A percentile compares a stretch with the other conserved stretches of the same genome.
Evolutionary conservation across 225 moss, liverwort and hornwort species (phyloP).

Genomic region (Bryoerythrophyllum caledonicum): DNA sequence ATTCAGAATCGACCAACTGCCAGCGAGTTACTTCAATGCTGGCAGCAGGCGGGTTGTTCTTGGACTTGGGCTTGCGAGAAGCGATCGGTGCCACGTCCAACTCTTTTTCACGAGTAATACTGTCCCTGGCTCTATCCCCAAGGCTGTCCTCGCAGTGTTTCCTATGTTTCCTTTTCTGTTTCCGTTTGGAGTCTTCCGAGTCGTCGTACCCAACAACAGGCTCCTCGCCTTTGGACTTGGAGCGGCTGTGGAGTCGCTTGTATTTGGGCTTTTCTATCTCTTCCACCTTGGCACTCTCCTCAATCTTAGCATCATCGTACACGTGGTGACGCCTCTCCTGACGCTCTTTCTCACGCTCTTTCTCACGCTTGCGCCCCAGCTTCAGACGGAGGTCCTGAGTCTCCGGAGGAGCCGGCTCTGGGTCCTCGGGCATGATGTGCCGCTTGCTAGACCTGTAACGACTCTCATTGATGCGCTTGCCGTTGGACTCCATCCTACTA

Average conservation of each 20-base stretch:
- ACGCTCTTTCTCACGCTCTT: slow-evolving; percentile 55
- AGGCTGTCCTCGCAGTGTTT: slow-evolving; percentile 68
- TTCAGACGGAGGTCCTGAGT: slow-evolving; percentile 56
- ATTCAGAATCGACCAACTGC: slow-evolving; percentile 58
- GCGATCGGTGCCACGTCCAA: slow-evolving; percentile 30
- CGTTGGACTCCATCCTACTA: slow-evolving; percentile 59
- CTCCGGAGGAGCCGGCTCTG: slow-evolving; percentile 41
- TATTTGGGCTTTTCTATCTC: slow-evolving; percentile 63
- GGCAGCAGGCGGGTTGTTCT: slow-evolving; percentile 37
- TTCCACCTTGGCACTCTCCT: slow-evolving; percentile 39
- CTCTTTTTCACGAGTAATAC: slow-evolving; percentile 47
- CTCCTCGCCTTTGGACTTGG: slow-evolving; percentile 80
- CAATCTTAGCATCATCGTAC: slow-evolving; percentile 49
- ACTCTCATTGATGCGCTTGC: slow-evolving; percentile 52
- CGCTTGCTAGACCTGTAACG: slow-evolving; percentile 64
- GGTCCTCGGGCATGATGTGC: slow-evolving; percentile 41
- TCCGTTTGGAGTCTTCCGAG: slow-evolving; percentile 77
- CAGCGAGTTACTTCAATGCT: slow-evolving; percentile 62
- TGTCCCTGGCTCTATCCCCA: slow-evolving; percentile 52
- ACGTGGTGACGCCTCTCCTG: slow-evolving; percentile 53
- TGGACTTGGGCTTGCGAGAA: slow-evolving; percentile 51
- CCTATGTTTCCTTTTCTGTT: slow-evolving; percentile 68
- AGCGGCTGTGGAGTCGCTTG: slow-evolving; percentile 74
- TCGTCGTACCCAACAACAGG: slow-evolving; percentile 43
- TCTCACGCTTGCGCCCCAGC: slow-evolving; percentile 58